These are phyloP conservation scores for Clonostachys rosea DNA, from an alignment of 2,329 filamentous ascomycete genomes.

Conservation along the genomic window DNA sequence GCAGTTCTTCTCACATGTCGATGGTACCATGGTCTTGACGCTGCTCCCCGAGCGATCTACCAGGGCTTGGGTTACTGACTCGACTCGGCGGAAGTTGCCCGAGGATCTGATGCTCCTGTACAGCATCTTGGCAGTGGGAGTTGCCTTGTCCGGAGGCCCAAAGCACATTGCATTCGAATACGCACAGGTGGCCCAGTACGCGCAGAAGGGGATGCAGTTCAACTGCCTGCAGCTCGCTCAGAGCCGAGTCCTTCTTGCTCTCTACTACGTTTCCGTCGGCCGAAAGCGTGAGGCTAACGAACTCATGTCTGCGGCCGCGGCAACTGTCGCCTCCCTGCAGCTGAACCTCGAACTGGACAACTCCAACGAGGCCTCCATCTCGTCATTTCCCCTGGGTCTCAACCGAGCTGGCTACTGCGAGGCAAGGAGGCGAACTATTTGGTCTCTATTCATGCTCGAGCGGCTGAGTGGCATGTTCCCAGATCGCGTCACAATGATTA, in stretches of 20 bases:
- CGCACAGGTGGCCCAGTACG: slow-evolving; percentile 51
- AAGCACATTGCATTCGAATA: slow-evolving; percentile 30
- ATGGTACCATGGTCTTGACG: slow-evolving; percentile 32
- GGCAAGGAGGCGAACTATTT: slow-evolving; percentile 66
- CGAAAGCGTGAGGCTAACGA: slow-evolving; percentile 59
- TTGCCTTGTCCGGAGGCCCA: slow-evolving; percentile 29
- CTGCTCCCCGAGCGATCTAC: slow-evolving; percentile 34
- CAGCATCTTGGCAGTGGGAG: slow-evolving; percentile 33
- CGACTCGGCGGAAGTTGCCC: slow-evolving; percentile 26
- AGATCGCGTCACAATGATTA: slow-evolving; percentile 48
- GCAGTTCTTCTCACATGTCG: slow-evolving; percentile 35
- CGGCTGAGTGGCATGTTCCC: slow-evolving; percentile 57
- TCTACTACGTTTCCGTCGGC: slow-evolving; percentile 61
- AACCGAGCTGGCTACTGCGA: slow-evolving; percentile 56
- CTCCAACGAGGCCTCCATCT: slow-evolving; percentile 29
- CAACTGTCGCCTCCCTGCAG: slow-evolving; percentile 53
- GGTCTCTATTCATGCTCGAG: slow-evolving; percentile 67
- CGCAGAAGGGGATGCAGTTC: slow-evolving; percentile 24
- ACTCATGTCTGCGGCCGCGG: slow-evolving; percentile 56
- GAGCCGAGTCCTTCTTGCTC: slow-evolving; percentile 58
- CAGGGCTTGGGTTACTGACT: slow-evolving; percentile 26
- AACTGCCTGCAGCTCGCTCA: slow-evolving; percentile 59
- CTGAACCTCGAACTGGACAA: slow-evolving; percentile 58
- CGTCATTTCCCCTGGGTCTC: slow-evolving; percentile 51
- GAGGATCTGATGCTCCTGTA: slow-evolving; percentile 42